These are phyloP conservation scores for Hanseniaspora guilliermondii DNA, from an alignment of 805 yeast species.

Conservation along the genomic window DNA sequence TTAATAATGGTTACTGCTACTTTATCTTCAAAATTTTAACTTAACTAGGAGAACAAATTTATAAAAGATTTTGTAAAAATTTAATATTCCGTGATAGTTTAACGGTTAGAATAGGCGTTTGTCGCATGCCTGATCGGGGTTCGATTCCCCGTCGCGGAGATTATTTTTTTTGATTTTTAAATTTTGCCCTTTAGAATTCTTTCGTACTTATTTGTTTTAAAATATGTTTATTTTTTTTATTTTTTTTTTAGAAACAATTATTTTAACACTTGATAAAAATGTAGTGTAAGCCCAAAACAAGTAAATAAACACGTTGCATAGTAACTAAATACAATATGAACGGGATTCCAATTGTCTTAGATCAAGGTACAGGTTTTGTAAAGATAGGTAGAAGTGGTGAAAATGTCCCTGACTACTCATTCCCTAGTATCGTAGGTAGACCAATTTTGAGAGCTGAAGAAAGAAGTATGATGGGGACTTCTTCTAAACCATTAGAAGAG, in stretches of 20 bases:
- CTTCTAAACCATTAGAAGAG: conserved; percentile 67
- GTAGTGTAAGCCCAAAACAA: background rate
- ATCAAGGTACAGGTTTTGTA: conserved; percentile 98
- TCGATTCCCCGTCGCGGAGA: conserved; percentile 18
- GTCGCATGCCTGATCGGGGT: conserved; percentile 17
- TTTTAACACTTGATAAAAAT: background rate
- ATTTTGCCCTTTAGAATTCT: too few species aligned
- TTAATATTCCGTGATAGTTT: conserved; percentile 16
- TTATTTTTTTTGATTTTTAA: conserved; percentile 4
- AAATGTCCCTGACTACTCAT: conserved; percentile 92
- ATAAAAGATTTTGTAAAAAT: too few species aligned
- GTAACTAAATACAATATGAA: background rate
- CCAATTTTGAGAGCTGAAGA: conserved; percentile 97
- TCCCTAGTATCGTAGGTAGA: conserved; percentile 94
- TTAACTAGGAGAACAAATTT: too few species aligned
- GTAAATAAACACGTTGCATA: background rate
- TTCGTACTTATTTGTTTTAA: too few species aligned
- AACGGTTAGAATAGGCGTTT: conserved; percentile 17
- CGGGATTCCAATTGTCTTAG: conserved; percentile 47
- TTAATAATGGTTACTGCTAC: too few species aligned
- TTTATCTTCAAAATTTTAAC: too few species aligned
- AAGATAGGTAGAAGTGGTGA: conserved; percentile 94
- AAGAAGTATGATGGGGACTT: conserved; percentile 41
- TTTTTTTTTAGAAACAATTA: too few species aligned
- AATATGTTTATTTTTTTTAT: too few species aligned